Conservation (phyloP, 2,329 filamentous ascomycete species). For the Ustulina deusta region DNA sequence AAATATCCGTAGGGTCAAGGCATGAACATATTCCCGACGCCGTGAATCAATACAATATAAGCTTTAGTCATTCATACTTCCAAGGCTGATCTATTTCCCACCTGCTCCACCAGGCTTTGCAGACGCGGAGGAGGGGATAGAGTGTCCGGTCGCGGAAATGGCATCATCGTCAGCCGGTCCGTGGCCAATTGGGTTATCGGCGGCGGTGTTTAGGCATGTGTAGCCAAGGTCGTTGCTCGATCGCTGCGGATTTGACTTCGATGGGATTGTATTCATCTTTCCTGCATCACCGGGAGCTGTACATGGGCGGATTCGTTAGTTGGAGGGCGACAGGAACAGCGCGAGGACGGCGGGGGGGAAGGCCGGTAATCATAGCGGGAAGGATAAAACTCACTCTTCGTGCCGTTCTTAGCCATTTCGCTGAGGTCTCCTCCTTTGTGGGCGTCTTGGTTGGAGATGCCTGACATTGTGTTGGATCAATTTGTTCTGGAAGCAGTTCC, state of each 20-base stretch:
- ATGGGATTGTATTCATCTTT: slow-evolving; percentile 45
- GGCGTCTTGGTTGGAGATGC: slow-evolving; percentile 29
- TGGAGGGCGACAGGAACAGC: background rate
- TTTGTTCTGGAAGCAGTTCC: background rate
- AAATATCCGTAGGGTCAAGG: background rate
- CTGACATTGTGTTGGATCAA: slow-evolving; percentile 35
- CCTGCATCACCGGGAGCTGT: slow-evolving; percentile 44
- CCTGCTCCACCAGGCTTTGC: slow-evolving; percentile 40
- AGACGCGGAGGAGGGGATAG: slow-evolving; percentile 36
- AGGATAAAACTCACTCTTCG: slow-evolving; percentile 35
- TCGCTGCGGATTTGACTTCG: slow-evolving; percentile 41
- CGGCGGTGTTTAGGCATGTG: slow-evolving; percentile 41
- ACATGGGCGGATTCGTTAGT: background rate
- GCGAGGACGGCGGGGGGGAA: background rate
- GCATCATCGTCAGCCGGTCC: slow-evolving; percentile 40
- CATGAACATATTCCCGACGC: background rate
- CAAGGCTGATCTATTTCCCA: slow-evolving; percentile 39
- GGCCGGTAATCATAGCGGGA: background rate
- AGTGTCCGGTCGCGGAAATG: slow-evolving; percentile 41
- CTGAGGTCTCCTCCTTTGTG: slow-evolving; percentile 43
- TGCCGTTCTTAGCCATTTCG: slow-evolving; percentile 46
- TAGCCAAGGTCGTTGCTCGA: slow-evolving; percentile 38
- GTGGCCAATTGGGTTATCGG: slow-evolving; percentile 42
- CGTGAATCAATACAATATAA: background rate
- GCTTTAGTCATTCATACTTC: background rate